A percentile compares a stretch with the other conserved stretches of the same genome.
Conservation (phyloP, 352 stramenopile genomes). For the Phytophthora nicotianae region DNA sequence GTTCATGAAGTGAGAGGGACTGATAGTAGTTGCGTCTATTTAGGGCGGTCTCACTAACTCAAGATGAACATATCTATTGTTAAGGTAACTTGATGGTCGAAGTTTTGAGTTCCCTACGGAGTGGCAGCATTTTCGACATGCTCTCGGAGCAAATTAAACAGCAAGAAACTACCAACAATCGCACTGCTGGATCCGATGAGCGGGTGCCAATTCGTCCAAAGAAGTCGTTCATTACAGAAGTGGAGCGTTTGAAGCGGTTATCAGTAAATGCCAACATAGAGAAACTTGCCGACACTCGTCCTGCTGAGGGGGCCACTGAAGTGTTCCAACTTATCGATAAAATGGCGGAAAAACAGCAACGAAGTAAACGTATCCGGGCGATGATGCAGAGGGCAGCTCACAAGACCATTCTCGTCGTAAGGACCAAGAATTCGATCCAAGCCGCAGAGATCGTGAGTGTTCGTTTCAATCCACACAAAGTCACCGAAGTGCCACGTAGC, state of each 20-base stretch:
- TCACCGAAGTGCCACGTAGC: constrained; percentile 56
- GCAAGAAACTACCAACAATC: background rate
- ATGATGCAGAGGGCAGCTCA: constrained; percentile 73
- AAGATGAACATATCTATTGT: too few relatives aligned
- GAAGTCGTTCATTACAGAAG: constrained; percentile 48
- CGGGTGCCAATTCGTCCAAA: constrained; percentile 2
- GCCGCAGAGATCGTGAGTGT: constrained; percentile 70
- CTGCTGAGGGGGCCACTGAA: constrained; percentile 34
- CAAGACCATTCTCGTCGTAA: constrained; percentile 77
- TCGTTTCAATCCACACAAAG: constrained; percentile 48
- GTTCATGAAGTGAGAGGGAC: too few relatives aligned
- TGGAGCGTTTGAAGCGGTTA: constrained; percentile 16
- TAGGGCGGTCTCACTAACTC: too few relatives aligned
- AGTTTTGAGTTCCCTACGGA: background rate
- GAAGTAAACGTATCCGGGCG: constrained; percentile 59
- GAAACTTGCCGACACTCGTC: constrained; percentile 10
- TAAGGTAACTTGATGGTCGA: background rate
- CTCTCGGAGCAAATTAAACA: background rate
- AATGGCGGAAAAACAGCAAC: constrained; percentile 51
- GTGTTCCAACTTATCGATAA: constrained; percentile 62
- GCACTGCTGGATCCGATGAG: background rate
- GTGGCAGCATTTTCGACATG: background rate
- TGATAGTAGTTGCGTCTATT: too few relatives aligned
- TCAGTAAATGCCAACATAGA: constrained; percentile 6
- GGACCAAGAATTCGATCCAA: constrained; percentile 72